These are phyloP conservation scores for Neurospora discreta DNA, from an alignment of 495 filamentous ascomycete genomes.

Conservation along the genomic window DNA sequence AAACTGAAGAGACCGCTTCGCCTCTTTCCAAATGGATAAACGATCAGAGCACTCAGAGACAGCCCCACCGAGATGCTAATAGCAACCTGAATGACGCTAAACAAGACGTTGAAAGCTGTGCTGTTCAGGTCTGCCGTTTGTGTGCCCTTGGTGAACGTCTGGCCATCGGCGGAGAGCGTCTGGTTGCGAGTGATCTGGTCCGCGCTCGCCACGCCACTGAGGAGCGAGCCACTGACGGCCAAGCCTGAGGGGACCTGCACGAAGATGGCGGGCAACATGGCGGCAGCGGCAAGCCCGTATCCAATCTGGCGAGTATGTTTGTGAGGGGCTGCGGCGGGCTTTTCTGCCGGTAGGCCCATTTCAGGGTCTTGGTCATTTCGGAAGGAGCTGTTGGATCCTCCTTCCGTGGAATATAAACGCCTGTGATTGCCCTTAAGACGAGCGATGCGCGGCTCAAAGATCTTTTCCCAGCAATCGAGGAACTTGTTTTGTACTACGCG, in stretches of 20 bases:
- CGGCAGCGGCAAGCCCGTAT: constrained; percentile 75
- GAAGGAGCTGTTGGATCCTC: constrained; percentile 4
- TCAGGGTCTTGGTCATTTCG: constrained; percentile 11
- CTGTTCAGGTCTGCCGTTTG: constrained; percentile 34
- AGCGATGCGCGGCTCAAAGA: constrained; percentile 12
- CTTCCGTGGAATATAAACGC: not conserved
- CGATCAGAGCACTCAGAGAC: constrained; percentile 72
- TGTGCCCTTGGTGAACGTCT: constrained; percentile 12
- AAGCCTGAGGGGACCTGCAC: constrained; percentile 89
- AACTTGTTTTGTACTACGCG: constrained; percentile 23
- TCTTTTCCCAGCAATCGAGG: constrained; percentile 21
- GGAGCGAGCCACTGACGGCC: constrained; percentile 69
- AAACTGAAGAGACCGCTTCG: constrained; percentile 85
- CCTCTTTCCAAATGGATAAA: constrained; percentile 88
- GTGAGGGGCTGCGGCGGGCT: not conserved
- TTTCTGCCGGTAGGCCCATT: constrained; percentile 4
- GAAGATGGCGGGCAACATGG: constrained; percentile 86
- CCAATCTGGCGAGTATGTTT: constrained; percentile 25
- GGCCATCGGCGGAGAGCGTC: constrained; percentile 17
- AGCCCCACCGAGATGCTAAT: constrained; percentile 89
- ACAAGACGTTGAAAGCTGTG: constrained; percentile 75
- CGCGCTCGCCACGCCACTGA: constrained; percentile 76
- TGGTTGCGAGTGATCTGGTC: constrained; percentile 57
- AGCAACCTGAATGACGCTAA: constrained; percentile 82
- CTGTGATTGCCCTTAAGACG: constrained; percentile 6